phyloP scores from a whole-genome alignment of 768 basidiomycete genomes.

The Wakefieldia striispora region DNA sequence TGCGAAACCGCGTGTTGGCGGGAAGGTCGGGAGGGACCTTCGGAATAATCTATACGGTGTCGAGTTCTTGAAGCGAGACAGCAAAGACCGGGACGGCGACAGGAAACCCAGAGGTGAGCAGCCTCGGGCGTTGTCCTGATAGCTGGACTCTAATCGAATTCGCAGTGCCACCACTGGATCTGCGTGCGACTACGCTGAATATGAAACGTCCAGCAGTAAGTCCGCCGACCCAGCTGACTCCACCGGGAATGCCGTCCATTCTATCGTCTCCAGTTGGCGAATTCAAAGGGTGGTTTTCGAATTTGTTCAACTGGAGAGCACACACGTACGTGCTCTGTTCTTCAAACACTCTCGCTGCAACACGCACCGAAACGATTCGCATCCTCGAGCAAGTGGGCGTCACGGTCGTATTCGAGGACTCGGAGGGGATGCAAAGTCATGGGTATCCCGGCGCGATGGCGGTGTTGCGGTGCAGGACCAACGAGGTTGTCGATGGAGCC shows the following conservation, averaged over 20 bases:
- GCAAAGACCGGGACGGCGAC: slow-evolving; percentile 49
- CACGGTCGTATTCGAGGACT: slow-evolving; percentile 56
- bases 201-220: slow-evolving; percentile 49
- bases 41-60: slow-evolving; percentile 45
- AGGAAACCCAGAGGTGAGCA: slow-evolving; percentile 51
- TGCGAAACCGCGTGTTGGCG: slow-evolving; percentile 28
- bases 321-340: slow-evolving; percentile 58
- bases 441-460: slow-evolving; percentile 32
- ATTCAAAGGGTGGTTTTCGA: slow-evolving; percentile 93
- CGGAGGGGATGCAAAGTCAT: slow-evolving; percentile 27
- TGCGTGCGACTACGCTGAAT: slow-evolving; percentile 38
- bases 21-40: slow-evolving; percentile 45
- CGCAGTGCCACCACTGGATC: slow-evolving; percentile 56
- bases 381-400: slow-evolving; percentile 69
- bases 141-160: slow-evolving; percentile 3
- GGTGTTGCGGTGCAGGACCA: slow-evolving; percentile 49
- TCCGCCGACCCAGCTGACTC: slow-evolving; percentile 48
- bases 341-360: slow-evolving; percentile 50
- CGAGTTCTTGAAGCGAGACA: slow-evolving; percentile 31
- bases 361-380: slow-evolving; percentile 60
- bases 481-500: slow-evolving; percentile 43
- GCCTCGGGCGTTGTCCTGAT: background rate
- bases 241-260: slow-evolving; percentile 36
- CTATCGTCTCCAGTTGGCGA: slow-evolving; percentile 77
- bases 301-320: slow-evolving; percentile 89